Percentiles rank a stretch among this genome's conserved stretches.
Conservation (phyloP, 108 stramenopile genomes). For the Skeletonema grethae region DNA sequence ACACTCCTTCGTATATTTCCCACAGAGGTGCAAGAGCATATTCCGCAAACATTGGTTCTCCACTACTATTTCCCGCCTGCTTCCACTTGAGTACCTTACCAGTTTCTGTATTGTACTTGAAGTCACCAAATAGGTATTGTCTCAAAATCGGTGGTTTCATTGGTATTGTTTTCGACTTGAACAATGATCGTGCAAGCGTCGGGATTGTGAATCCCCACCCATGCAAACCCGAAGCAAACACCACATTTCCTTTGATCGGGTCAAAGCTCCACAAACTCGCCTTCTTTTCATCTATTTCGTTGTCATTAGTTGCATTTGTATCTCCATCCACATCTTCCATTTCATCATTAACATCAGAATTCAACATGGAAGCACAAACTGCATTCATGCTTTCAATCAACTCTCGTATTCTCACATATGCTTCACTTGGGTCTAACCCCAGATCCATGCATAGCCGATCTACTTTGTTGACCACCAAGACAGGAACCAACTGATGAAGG, state of each 20-base stretch:
- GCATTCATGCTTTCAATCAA: conserved; percentile 96
- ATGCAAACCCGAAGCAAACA: conserved; percentile 92
- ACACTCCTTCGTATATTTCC: conserved; percentile 80
- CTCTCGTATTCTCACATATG: conserved; percentile 87
- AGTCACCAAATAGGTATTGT: conserved; percentile 81
- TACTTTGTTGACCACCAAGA: conserved; percentile 94
- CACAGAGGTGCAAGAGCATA: conserved; percentile 75
- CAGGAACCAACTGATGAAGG: conserved; percentile 82
- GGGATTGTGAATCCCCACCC: conserved; percentile 96
- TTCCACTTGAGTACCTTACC: conserved; percentile 86
- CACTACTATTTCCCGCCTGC: conserved; percentile 21
- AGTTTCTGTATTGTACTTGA: conserved; percentile 55
- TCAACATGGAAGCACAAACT: conserved; percentile 72
- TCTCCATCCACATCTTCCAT: conserved; percentile 28
- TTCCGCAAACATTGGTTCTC: conserved; percentile 76
- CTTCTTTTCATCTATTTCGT: conserved; percentile 40
- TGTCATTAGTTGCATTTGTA: neutral
- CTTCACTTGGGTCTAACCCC: conserved; percentile 82
- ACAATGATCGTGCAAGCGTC: conserved; percentile 73
- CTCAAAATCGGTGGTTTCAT: conserved; percentile 78
- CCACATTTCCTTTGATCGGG: conserved; percentile 92
- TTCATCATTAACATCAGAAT: conserved; percentile 44
- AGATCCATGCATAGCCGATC: conserved; percentile 87
- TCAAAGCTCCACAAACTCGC: conserved; percentile 90
- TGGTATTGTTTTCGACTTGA: conserved; percentile 60